Base-by-base conservation (phyloP, 208 protist genomes). In the Crithidia fasciculata region DNA sequence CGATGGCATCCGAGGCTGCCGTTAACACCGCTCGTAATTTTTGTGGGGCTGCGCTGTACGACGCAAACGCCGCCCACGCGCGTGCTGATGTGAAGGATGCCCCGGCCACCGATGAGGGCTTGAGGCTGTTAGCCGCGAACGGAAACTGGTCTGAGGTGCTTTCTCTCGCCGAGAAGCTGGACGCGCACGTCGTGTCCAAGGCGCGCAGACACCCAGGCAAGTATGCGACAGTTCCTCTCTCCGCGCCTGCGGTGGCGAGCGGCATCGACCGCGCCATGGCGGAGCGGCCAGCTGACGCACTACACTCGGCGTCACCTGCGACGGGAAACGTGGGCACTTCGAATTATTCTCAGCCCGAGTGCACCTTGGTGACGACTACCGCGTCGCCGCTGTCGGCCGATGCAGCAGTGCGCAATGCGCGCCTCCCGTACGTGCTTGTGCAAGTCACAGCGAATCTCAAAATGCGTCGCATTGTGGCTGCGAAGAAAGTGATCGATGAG, bases 91-190 rank as follows among this genome's bases (percentile, higher is more conserved):
- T 72, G 52, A 49, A 58, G 28, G 52, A 74, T 71, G 84, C 93
- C 5, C 81, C 91, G 5, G 77, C 75, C 28, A 89, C 68, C 43
- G 86, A 89, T 36, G 82, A 90, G 3, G 89, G 92, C 49, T 56
- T 96, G 53, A 72, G 78, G 4, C 13, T 78, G 15, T 64, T 91
- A 8, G 89, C 92, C 0, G 78, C 85, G 0, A 81, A 91, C 64
- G 92, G 83, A 2, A 85, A 91, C 59, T 96, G 90, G 89, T 84
- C 78, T 4, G 81, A 76, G n/a, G 90, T 94, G 5, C 59, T 86
- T 55, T 12, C 69, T 18, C 62, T 95, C 16, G 88, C 90, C 8
- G 74, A 87, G 54, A 76, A 82, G 59, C 67, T 96, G 37, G 84
- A 85, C 53, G 77, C 81, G n/a, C 69, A 81, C 13, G 79, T 66